These are phyloP conservation scores for Candida labiduridarum DNA, from an alignment of 1,139 yeast genomes.

Conservation along the genomic window DNA sequence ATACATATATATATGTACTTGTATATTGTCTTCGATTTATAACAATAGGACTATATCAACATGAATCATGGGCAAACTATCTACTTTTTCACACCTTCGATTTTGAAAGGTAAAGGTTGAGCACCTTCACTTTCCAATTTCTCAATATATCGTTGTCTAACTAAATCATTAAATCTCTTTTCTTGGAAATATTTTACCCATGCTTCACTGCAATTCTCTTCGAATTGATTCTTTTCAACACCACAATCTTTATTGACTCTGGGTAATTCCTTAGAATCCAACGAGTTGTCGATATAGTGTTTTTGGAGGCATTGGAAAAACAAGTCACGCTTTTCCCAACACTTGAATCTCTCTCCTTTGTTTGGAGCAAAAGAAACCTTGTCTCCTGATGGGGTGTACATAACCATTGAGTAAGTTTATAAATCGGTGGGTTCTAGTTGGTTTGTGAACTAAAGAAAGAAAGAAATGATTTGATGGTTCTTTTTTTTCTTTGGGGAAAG, in stretches of 20 bases:
- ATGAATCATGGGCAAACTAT: not conserved
- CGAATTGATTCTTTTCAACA: conserved; percentile 33
- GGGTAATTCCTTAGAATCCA: conserved; percentile 38
- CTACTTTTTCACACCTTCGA: conserved; percentile 23
- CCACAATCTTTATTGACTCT: conserved; percentile 43
- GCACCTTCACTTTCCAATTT: conserved; percentile 52
- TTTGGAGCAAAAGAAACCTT: conserved; percentile 40
- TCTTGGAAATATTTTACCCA: conserved; percentile 53
- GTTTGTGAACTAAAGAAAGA: not conserved
- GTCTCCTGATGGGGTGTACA: conserved; percentile 31
- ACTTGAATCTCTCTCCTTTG: conserved; percentile 39
- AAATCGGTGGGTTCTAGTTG: not conserved
- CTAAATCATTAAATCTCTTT: conserved; percentile 46
- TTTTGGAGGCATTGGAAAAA: conserved; percentile 44
- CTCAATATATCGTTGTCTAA: conserved; percentile 43
- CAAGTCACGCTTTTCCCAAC: conserved; percentile 49
- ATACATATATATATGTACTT: conserved; percentile 9
- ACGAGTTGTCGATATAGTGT: conserved; percentile 47
- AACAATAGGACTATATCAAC: too few species aligned
- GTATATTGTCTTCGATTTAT: conserved; percentile 1
- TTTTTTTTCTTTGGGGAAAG: too few species aligned
- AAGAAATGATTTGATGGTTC: not conserved
- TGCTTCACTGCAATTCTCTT: conserved; percentile 45
- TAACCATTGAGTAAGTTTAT: conserved; percentile 30
- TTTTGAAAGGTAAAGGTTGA: conserved; percentile 48